Percentiles rank a stretch among this genome's conserved stretches.
These are phyloP conservation scores for Picea mariana DNA, from an alignment of 83 land plant genomes.

Conservation along the genomic window DNA sequence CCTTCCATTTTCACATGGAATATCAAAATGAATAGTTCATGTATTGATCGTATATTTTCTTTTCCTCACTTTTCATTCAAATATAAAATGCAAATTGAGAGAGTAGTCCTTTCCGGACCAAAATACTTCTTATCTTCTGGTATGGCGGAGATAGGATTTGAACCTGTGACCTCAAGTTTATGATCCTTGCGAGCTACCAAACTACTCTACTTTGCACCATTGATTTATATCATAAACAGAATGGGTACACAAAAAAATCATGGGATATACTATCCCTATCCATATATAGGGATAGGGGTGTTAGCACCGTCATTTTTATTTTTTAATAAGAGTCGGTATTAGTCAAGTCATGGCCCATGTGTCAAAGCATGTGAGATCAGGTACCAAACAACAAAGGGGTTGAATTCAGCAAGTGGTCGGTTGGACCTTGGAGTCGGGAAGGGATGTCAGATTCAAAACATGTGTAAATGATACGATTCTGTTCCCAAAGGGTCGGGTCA, in stretches of 20 bases:
- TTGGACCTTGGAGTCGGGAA: no score
- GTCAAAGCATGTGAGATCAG: no score
- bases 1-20: not conserved
- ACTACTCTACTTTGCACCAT: not conserved
- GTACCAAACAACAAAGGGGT: no score
- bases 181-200: not conserved
- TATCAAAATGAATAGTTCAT: not conserved
- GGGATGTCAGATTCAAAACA: no score
- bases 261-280: not conserved
- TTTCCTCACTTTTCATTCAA: not conserved
- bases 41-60: not conserved
- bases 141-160: not conserved
- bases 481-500: no score
- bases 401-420: no score
- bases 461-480: no score
- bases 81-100: no score
- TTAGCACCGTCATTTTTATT: not conserved
- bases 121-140: not conserved
- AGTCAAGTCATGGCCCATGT: no score
- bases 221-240: not conserved
- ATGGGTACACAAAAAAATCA: not conserved
- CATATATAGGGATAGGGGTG: not conserved
- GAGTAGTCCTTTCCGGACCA: not conserved
- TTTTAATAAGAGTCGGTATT: no score
- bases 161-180: not conserved